Conservation (phyloP, 129 eudicot genomes). For the Logfia minima region DNA sequence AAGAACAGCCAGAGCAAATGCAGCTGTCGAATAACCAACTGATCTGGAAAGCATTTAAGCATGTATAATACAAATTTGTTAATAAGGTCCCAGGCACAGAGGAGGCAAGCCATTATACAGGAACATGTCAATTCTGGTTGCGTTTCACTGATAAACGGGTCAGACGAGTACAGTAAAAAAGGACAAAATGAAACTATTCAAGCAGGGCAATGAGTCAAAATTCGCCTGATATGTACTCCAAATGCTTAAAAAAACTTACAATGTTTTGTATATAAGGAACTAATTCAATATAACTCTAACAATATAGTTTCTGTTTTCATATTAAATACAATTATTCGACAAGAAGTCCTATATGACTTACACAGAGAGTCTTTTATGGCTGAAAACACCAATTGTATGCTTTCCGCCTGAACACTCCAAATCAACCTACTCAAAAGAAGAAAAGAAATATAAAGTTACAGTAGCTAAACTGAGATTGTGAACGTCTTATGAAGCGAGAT, state of each 20-base stretch:
- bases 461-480: not conserved
- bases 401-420: constrained; percentile 79
- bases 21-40: constrained; percentile 79
- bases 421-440: constrained; percentile 68
- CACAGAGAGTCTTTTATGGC: constrained; percentile 74
- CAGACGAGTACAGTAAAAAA: too few species aligned
- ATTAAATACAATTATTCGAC: not conserved
- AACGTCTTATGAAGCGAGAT: constrained; percentile 5
- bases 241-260: not conserved
- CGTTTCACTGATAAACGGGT: not conserved
- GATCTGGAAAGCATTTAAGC: constrained; percentile 54
- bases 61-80: not conserved
- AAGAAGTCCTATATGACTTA: constrained; percentile 39
- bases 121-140: not conserved
- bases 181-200: too few species aligned
- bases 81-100: not conserved
- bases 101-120: not conserved
- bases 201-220: not conserved
- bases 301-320: not conserved
- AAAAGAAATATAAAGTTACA: not conserved
- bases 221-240: not conserved
- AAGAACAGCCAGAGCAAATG: constrained; percentile 85
- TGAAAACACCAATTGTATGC: constrained; percentile 74
- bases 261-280: not conserved
- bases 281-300: not conserved